These are phyloP conservation scores for Nigrospora oryzae DNA, from an alignment of 2,329 filamentous ascomycete genomes.

Conservation along the genomic window DNA sequence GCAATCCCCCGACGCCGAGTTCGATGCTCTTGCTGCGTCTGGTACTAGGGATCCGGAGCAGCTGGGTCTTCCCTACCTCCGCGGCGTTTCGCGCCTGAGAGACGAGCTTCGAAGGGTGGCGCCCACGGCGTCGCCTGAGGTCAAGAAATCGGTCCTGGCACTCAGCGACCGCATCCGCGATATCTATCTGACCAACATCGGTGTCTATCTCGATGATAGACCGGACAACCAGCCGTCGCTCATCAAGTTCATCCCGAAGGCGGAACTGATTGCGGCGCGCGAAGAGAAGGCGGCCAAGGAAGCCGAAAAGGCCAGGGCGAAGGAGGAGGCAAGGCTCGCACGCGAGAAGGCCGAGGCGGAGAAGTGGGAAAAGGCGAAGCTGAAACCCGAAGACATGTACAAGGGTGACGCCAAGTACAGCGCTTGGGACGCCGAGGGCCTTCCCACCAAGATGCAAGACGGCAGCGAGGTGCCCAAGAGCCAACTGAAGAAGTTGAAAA, in stretches of 20 bases:
- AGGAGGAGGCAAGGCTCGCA: constrained; percentile 45
- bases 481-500: constrained; percentile 71
- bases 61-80: constrained; percentile 46
- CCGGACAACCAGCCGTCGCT: constrained; percentile 59
- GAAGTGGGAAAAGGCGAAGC: constrained; percentile 49
- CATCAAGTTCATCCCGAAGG: constrained; percentile 55
- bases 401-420: constrained; percentile 51
- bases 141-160: constrained; percentile 63
- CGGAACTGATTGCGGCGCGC: constrained; percentile 47
- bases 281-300: constrained; percentile 53
- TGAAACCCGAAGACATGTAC: constrained; percentile 48
- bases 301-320: constrained; percentile 48
- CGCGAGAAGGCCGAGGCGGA: constrained; percentile 42
- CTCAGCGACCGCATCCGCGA: constrained; percentile 79
- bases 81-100: constrained; percentile 46
- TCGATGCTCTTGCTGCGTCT: constrained; percentile 31
- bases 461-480: constrained; percentile 77
- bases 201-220: constrained; percentile 83
- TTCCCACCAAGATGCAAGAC: constrained; percentile 69
- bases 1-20: constrained; percentile 35
- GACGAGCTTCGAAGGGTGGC: constrained; percentile 53
- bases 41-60: constrained; percentile 44
- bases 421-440: constrained; percentile 74
- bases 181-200: constrained; percentile 69
- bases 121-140: constrained; percentile 31